A percentile compares a stretch with the other conserved stretches of the same genome.
Conservation (phyloP, 2,329 filamentous ascomycete species). For the Talaromyces sp. region DNA sequence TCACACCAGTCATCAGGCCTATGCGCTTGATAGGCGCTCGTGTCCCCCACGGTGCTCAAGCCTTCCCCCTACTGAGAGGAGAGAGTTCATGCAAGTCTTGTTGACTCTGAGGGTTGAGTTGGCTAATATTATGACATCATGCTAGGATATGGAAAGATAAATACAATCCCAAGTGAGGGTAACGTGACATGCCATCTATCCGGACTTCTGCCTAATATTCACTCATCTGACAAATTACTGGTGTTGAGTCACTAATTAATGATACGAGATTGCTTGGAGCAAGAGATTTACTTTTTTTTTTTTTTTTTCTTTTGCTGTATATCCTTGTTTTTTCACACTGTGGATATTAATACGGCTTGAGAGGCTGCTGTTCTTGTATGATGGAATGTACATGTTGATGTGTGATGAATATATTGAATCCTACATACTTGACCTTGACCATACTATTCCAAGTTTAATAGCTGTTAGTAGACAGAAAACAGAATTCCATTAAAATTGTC, state of each 20-base stretch:
- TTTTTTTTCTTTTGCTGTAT: neutral
- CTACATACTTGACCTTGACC: neutral
- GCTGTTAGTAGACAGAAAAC: neutral
- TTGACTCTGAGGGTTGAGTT: conserved; percentile 3
- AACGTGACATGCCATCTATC: neutral
- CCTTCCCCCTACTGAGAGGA: neutral
- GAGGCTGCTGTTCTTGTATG: neutral
- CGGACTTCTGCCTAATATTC: neutral
- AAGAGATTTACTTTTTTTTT: neutral
- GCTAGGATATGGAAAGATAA: conserved; percentile 97
- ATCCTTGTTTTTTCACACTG: neutral
- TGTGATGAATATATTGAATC: neutral
- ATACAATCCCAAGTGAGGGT: conserved; percentile 56
- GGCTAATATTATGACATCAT: conserved; percentile 17
- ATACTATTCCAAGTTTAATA: neutral
- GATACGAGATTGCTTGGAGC: neutral
- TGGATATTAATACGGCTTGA: neutral
- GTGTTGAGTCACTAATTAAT: neutral
- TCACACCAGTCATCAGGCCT: conserved; percentile 6
- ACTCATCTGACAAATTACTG: neutral
- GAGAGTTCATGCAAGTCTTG: neutral
- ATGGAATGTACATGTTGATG: neutral
- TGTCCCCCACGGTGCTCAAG: conserved; percentile 4
- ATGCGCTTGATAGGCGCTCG: conserved; percentile 17
- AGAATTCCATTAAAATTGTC: neutral